Base-by-base conservation (phyloP, 2,329 filamentous ascomycete genomes). In the Talaromyces sp. region DNA sequence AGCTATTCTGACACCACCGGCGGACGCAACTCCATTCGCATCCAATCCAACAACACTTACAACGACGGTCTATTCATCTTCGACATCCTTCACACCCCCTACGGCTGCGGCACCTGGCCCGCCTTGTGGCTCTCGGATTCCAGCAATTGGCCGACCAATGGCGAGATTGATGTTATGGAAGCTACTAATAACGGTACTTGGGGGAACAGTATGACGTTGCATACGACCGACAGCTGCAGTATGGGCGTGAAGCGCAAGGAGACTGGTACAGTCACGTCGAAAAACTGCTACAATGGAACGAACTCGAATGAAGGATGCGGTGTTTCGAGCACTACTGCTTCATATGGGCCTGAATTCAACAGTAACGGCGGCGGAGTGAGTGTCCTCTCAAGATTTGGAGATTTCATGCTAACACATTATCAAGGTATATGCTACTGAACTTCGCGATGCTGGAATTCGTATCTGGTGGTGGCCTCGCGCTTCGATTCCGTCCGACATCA, bases 21-120 rank as follows among this genome's bases (percentile, higher is more conserved):
- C 0, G 87, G 87, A 58, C 86, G 87, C 24, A 85, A 85, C 75
- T 88, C 86, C 0, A 86, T 89, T 14, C 86, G 87, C 14, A 77
- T 89, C 64, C 82, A 85, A 66, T 89, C 87, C 41, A 87, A 85
- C 71, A 79, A 75, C 52, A 83, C 83, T 52, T 90, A 88, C 75
- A 75, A 86, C 70, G 76, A 73, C n/a, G 88, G 87, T 0, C 83
- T 90, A n/a, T 90, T 89, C 76, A 78, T 90, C 70, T 90, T 90
- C 70, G 87, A 90, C 71, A 80, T 90, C 68, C 81, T 83, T 66
- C 87, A 89, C 75, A 85, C 84, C 0, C 88, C 87, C 0, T 85
- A 81, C 70, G 87, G 86, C 48, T 90, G 87, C 71, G 86, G 82
- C 3, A 86, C 83, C 24, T 90, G 86, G 88, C 86, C 87, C 1